Conservation (phyloP, 768 basidiomycete genomes). For the Termitomyces sp. region DNA sequence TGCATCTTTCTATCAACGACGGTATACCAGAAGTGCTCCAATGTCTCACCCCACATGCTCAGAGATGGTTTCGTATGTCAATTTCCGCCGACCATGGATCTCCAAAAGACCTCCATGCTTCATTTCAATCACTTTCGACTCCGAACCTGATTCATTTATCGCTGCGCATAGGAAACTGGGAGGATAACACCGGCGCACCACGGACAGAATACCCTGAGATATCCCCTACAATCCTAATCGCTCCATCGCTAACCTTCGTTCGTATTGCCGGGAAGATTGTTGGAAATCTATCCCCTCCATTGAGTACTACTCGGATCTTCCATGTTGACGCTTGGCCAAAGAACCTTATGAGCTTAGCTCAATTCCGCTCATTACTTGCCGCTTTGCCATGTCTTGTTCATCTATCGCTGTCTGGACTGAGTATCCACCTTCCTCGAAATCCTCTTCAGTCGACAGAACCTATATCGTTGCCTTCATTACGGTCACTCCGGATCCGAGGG, state of each 20-base stretch:
- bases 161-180: conserved; percentile 28
- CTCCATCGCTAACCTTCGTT: conserved; percentile 34
- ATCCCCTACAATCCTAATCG: conserved; percentile 27
- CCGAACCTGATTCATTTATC: conserved; percentile 38
- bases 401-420: conserved; percentile 39
- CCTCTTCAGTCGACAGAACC: conserved; percentile 24
- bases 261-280: conserved; percentile 39
- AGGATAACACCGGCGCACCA: conserved; percentile 21
- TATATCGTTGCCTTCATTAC: conserved; percentile 30
- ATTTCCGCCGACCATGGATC: conserved; percentile 21
- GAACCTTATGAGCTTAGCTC: conserved; percentile 29
- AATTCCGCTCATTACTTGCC: conserved; percentile 31
- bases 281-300: conserved; percentile 36
- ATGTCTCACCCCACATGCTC: conserved; percentile 29
- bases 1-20: conserved; percentile 24
- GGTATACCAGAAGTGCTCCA: conserved; percentile 25
- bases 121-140: conserved; percentile 23
- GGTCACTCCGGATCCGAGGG: conserved; percentile 38
- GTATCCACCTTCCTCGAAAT: conserved; percentile 30
- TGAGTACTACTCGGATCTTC: conserved; percentile 32
- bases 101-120: conserved; percentile 23
- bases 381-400: conserved; percentile 34
- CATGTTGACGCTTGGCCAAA: conserved; percentile 40
- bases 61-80: conserved; percentile 37
- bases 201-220: conserved; percentile 26